Evolutionary conservation across 495 filamentous ascomycete species (phyloP), one percentile per base, ranked within the genome.

Genomic region (Hypoxylon fuscum): DNA sequence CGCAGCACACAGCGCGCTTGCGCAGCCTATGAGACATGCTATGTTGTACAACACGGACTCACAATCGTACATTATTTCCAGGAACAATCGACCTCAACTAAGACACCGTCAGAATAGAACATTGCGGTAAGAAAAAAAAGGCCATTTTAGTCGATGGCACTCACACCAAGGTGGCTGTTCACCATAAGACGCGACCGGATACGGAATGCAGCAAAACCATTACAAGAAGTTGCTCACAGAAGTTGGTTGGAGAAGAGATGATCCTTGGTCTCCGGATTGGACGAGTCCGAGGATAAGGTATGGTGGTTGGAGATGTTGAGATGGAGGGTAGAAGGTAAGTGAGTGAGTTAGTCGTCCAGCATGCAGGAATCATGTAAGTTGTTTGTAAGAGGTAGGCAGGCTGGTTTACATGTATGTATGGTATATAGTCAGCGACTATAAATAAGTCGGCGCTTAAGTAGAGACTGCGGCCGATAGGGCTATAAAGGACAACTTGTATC

Each of bases 21-120:
- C 49, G 60, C 53, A 35, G 60, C 46, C 5, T 47, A 48, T 59
- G 59, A 64, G 60, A 58, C 60, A 43, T 48, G 29, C 38, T 37
- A 32, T n/a, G 55, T 46, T 25, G 17, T 66, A 56, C 18, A 35
- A 34, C 52, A 52, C 35, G 23, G 12, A 18, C 20, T 14, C 7
- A 6, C 20, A 8, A 45, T 45, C 22, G 31, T 31, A 20, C 31
- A 56, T 51, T 51, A 18, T 43, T 45, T 38, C 62, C 29, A 10
- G 43, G 56, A 55, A 48, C 17, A 59, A 51, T 25, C n/a, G 40
- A 34, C 35, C 10, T 1, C 29, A 21, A 14, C 42, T 46, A 21
- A 55, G 62, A 55, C 55, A 65, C 31, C n/a, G 54, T 54, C 44
- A 58, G 48, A 59, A 43, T 52, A n/a, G n/a, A n/a, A n/a, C n/a